Evolutionary conservation across 2,329 filamentous ascomycete species (phyloP).

Genomic region (Dactylellina leptospora): DNA sequence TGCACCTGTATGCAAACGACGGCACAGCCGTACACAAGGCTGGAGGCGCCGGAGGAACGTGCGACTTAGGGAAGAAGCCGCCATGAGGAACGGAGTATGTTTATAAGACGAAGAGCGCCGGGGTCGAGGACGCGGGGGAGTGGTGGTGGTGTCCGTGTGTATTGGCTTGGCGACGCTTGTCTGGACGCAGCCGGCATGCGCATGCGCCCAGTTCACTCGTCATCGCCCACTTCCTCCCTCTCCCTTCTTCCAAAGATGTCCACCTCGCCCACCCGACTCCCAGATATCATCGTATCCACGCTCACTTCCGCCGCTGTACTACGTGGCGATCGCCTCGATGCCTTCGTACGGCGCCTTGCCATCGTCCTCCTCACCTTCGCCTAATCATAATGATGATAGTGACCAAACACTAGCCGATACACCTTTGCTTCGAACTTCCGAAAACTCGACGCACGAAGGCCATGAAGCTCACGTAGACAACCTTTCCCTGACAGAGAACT

Average conservation of each 20-base stretch:
- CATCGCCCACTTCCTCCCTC: neutral
- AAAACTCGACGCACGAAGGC: neutral
- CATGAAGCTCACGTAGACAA: neutral
- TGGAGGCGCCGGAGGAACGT: conserved; percentile 6
- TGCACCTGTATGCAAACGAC: conserved; percentile 10
- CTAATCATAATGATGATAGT: conserved; percentile 24
- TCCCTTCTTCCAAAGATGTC: neutral
- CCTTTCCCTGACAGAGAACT: conserved; percentile 7
- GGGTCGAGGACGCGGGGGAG: neutral
- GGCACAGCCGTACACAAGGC: neutral
- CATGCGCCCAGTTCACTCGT: neutral
- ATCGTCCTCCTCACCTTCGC: neutral
- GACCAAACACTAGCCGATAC: conserved; percentile 42
- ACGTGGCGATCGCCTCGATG: conserved; percentile 24
- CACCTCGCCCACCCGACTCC: neutral
- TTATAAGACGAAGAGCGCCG: no score
- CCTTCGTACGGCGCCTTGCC: conserved; percentile 35
- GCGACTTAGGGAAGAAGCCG: no score
- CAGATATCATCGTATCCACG: no score
- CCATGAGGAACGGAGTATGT: no score
- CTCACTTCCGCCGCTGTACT: no score
- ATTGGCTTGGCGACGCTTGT: no score
- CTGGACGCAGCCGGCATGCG: no score
- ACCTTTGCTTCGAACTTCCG: conserved; percentile 15
- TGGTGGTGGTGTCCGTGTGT: neutral